A percentile compares a stretch with the other conserved stretches of the same genome.
phyloP scores from a whole-genome alignment of 768 basidiomycete genomes.

The Auricularia auricula-judae region DNA sequence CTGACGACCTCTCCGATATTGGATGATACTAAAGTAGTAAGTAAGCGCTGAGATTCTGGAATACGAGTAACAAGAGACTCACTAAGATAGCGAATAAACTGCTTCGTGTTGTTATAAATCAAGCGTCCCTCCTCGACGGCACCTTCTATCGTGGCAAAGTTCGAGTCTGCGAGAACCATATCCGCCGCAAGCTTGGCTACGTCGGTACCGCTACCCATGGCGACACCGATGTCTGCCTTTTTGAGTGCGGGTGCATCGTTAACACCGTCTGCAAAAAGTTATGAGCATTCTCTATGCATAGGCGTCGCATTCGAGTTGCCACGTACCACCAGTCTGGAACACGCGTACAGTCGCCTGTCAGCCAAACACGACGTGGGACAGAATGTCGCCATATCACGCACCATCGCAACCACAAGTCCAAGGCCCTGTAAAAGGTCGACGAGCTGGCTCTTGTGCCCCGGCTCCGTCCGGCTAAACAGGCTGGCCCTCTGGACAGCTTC shows the following conservation, averaged over 20 bases:
- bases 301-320: not conserved
- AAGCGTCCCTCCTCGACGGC: conserved; percentile 96
- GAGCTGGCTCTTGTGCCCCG: conserved; percentile 86
- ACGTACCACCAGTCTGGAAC: conserved; percentile 1
- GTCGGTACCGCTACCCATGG: conserved; percentile 98
- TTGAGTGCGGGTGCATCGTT: conserved; percentile 97
- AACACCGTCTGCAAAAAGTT: conserved; percentile 71
- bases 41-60: conserved; percentile 4
- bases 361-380: not conserved
- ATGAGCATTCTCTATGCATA: not conserved
- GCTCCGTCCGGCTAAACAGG: conserved; percentile 90
- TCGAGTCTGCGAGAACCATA: conserved; percentile 95
- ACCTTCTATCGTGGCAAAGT: conserved; percentile 93
- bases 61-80: conserved; percentile 18
- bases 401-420: conserved; percentile 95
- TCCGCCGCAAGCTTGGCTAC: conserved; percentile 97
- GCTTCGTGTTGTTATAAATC: conserved; percentile 99
- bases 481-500: conserved; percentile 78
- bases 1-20: conserved; percentile 77
- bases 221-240: conserved; percentile 95
- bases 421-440: conserved; percentile 88
- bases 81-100: conserved; percentile 99
- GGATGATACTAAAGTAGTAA: conserved; percentile 10
- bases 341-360: not conserved
- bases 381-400: conserved; percentile 17